phyloP scores from a whole-genome alignment of 1,284 basidiomycete genomes.

The Omphalotus olearius region DNA sequence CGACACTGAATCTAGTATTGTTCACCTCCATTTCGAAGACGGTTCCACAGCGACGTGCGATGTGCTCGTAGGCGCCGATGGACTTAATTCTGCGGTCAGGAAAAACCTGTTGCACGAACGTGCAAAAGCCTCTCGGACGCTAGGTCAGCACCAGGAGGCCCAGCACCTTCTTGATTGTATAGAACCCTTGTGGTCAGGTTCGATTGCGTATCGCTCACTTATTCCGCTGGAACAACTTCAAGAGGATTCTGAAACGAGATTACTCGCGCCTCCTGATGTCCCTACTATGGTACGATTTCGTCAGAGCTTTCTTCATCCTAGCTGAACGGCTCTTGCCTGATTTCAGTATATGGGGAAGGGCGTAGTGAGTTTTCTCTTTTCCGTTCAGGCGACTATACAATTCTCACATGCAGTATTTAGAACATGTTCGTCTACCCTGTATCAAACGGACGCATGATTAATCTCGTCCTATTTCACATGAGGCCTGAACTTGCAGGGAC shows the following conservation, averaged over 20 bases:
- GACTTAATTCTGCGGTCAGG: constrained; percentile 21
- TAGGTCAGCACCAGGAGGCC: constrained; percentile 4
- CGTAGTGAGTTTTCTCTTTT: constrained; percentile 18
- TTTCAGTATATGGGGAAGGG: constrained; percentile 24
- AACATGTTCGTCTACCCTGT: constrained; percentile 24
- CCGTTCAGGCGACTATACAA: neutral
- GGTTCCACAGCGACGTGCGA: constrained; percentile 21
- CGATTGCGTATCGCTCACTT: constrained; percentile 15
- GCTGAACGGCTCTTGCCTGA: neutral
- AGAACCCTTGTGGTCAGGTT: constrained; percentile 15
- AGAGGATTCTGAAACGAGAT: constrained; percentile 5
- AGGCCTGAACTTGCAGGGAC: constrained; percentile 23
- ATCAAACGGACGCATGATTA: constrained; percentile 25
- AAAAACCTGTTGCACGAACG: constrained; percentile 8
- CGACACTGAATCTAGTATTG: constrained; percentile 3
- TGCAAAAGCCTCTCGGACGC: neutral
- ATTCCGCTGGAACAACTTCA: constrained; percentile 11
- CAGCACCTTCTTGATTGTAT: constrained; percentile 1
- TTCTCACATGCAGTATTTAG: constrained; percentile 1
- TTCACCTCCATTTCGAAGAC: constrained; percentile 20
- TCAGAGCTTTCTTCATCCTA: neutral
- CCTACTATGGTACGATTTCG: constrained; percentile 11
- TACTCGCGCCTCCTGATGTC: constrained; percentile 3
- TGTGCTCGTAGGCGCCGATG: constrained; percentile 24
- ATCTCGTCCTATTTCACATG: constrained; percentile 28